Percentiles rank a stretch among this genome's conserved stretches.
Evolutionary conservation across 1,139 yeast species (phyloP).

Genomic region (Sugiyamaella grinbergsii): DNA sequence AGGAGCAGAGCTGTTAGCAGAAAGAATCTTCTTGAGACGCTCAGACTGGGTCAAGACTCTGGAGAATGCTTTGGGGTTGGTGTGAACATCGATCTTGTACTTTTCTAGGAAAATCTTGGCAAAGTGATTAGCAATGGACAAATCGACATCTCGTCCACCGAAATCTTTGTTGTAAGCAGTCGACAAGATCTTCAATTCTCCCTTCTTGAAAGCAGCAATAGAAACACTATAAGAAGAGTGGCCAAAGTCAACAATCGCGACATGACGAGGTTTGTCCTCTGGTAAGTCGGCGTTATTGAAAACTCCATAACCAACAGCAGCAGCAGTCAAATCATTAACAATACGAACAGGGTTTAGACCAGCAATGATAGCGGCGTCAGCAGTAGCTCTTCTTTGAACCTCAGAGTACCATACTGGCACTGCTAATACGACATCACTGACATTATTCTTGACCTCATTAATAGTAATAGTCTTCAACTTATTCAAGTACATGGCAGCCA

Average conservation of each 20-base stretch:
- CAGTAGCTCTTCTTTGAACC: slow-evolving; percentile 92
- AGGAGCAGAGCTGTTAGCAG: slow-evolving; percentile 95
- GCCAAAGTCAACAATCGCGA: slow-evolving; percentile 95
- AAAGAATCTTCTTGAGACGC: slow-evolving; percentile 89
- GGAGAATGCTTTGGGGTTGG: slow-evolving; percentile 92
- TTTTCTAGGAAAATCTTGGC: slow-evolving; percentile 88
- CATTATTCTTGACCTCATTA: slow-evolving; percentile 70
- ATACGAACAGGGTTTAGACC: slow-evolving; percentile 98
- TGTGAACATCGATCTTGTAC: slow-evolving; percentile 88
- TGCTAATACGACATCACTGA: slow-evolving; percentile 87
- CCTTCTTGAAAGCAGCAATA: slow-evolving; percentile 89
- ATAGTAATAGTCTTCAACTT: slow-evolving; percentile 80
- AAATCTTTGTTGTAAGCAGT: slow-evolving; percentile 93
- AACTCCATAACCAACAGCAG: slow-evolving; percentile 98
- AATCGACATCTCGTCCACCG: slow-evolving; percentile 97
- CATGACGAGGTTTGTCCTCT: slow-evolving; percentile 86
- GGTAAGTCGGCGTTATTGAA: slow-evolving; percentile 87
- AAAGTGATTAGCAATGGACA: slow-evolving; percentile 90
- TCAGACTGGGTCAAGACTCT: slow-evolving; percentile 92
- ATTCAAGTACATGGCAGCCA: slow-evolving; percentile 92
- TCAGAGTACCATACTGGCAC: slow-evolving; percentile 98
- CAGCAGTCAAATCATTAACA: slow-evolving; percentile 96
- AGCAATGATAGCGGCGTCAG: slow-evolving; percentile 94
- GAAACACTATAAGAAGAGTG: slow-evolving; percentile 93
- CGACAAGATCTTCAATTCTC: slow-evolving; percentile 91